Conservation (phyloP, 2,329 filamentous ascomycete genomes). For the Penicillium sp. region DNA sequence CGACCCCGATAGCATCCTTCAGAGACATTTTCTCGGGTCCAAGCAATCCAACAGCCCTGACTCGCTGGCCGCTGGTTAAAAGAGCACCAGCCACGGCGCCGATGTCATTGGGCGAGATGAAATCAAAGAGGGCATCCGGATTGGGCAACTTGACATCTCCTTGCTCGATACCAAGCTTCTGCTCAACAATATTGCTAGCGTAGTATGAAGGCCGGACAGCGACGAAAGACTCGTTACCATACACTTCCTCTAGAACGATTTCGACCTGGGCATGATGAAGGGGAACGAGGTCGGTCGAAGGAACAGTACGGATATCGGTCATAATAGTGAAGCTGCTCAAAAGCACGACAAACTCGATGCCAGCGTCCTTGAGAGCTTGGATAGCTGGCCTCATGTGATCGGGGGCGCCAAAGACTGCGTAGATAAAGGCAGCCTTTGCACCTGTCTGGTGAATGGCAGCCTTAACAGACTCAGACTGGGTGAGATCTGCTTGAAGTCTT, state of each 20-base stretch:
- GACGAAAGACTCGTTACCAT: slow-evolving; percentile 42
- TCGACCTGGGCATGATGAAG: slow-evolving; percentile 53
- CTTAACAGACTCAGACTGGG: slow-evolving; percentile 44
- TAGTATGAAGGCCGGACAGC: slow-evolving; percentile 51
- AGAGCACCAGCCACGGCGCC: slow-evolving; percentile 49
- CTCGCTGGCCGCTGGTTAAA: slow-evolving; percentile 37
- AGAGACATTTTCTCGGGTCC: slow-evolving; percentile 42
- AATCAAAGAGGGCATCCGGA: slow-evolving; percentile 42
- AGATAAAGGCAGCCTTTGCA: slow-evolving; percentile 56
- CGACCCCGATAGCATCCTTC: slow-evolving; percentile 30
- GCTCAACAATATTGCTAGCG: slow-evolving; percentile 47
- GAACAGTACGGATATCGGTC: not conserved
- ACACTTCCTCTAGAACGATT: slow-evolving; percentile 46
- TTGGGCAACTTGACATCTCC: slow-evolving; percentile 39
- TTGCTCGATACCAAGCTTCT: slow-evolving; percentile 32
- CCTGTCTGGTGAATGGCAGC: slow-evolving; percentile 44
- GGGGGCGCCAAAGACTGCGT: slow-evolving; percentile 37
- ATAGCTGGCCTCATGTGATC: slow-evolving; percentile 49
- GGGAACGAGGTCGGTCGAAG: slow-evolving; percentile 38
- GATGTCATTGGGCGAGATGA: slow-evolving; percentile 51
- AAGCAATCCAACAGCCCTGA: slow-evolving; percentile 40
- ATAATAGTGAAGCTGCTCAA: slow-evolving; percentile 45
- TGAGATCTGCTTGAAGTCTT: slow-evolving; percentile 49
- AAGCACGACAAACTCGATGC: slow-evolving; percentile 52
- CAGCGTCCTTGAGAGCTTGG: slow-evolving; percentile 51